Conservation (phyloP, 257 asterid species). For the Dorcoceras hygrometricum region DNA sequence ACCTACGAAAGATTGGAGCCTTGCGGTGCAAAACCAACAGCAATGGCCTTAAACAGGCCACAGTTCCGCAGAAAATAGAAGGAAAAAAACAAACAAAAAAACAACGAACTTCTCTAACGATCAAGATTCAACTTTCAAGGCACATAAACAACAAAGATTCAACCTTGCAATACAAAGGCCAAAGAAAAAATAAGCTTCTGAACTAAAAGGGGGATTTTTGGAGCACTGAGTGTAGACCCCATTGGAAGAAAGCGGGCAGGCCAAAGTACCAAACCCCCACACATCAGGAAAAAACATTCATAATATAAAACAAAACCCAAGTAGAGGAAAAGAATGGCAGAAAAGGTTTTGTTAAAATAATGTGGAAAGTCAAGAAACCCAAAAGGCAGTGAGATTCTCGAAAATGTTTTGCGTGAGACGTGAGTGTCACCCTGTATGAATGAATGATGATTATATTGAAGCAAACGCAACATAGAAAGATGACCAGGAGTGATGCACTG, state of each 20-base stretch:
- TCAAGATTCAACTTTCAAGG: constrained; percentile 24
- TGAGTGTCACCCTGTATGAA: no score
- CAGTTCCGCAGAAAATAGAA: neutral
- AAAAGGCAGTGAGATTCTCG: constrained; percentile 28
- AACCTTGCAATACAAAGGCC: constrained; percentile 33
- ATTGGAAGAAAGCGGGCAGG: constrained; percentile 31
- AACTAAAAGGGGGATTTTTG: constrained; percentile 39
- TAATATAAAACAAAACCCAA: constrained; percentile 29
- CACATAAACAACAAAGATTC: constrained; percentile 33
- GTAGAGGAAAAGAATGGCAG: constrained; percentile 19
- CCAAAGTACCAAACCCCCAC: constrained; percentile 25
- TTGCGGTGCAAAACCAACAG: constrained; percentile 1
- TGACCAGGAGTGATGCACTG: constrained; percentile 37
- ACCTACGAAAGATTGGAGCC: neutral
- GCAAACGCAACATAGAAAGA: constrained; percentile 48
- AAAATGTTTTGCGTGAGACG: constrained; percentile 4
- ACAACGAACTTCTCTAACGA: constrained; percentile 25
- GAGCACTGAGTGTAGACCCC: constrained; percentile 38
- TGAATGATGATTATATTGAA: constrained; percentile 31
- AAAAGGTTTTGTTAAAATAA: constrained; percentile 23
- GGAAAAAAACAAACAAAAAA: constrained; percentile 13
- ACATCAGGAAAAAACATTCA: constrained; percentile 37
- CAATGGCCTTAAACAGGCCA: neutral
- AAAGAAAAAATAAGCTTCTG: constrained; percentile 31
- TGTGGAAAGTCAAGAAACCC: constrained; percentile 34